Base-by-base conservation (phyloP, 257 asterid species). In the Solanum pinnatisectum region DNA sequence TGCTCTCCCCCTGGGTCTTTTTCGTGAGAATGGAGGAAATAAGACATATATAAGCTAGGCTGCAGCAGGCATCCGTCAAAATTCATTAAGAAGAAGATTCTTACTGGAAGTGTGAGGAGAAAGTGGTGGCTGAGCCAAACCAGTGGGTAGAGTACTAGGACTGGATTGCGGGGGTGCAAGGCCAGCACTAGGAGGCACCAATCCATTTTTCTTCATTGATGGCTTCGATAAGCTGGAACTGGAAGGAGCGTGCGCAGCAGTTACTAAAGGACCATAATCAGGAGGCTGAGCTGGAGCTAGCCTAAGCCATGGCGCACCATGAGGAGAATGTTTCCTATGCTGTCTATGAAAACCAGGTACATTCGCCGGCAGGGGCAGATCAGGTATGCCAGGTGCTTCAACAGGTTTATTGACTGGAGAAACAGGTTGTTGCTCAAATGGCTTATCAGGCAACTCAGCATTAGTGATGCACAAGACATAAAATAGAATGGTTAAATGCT, bases 41-140 rank as follows among this genome's bases (percentile, higher is more conserved):
- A 70, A 44, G 22, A 40, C 71, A 86, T 70, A 40, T 32, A 70
- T 52, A 70, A 23, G 10, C 46, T 44, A 42, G 36, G 35, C 22
- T 25, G 7, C 35, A 86, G 20, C n/a, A 78, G 63, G 36, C 67
- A 36, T 35, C 18, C 1, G 77, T 65, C 30, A 4, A 39, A 84
- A 36, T 49, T 56, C 59, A 35, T 25, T 36, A 20, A 33, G 6
- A 46, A 63, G 60, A 67, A 87, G 86, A 72, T 49, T 87, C 96
- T 91, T 94, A 95, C 99, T 89, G 18, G 98, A 94, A 90, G 92
- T 74, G 88, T 93, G 91, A 87, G 98, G 96, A 83, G 99, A 94
- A 87, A 96, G 89, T 40, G 99, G 99, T 9, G 98, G 98, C 91
- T 96, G 98, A 90, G 96, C 92, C 87, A 96, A 91, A 86, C 93